Percentiles rank a stretch among this genome's conserved stretches.
Evolutionary conservation across 2,329 filamentous ascomycete genomes (phyloP).

Genomic region (Talaromyces sp.): DNA sequence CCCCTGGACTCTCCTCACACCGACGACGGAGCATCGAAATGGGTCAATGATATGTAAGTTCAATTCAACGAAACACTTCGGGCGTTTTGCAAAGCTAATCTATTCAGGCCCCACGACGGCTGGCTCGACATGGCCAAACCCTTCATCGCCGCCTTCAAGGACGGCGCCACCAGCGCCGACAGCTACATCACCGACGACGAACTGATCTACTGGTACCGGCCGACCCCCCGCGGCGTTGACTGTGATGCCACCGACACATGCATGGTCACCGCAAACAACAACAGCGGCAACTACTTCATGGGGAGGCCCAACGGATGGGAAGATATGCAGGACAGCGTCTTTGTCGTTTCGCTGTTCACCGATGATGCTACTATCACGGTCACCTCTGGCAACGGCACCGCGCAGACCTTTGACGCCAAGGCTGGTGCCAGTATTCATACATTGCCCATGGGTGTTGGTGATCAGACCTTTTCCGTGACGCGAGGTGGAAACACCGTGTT

Average conservation of each 20-base stretch:
- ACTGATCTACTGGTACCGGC: constrained; percentile 53
- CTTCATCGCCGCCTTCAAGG: constrained; percentile 50
- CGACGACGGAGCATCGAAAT: constrained; percentile 41
- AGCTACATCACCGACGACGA: constrained; percentile 43
- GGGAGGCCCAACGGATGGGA: constrained; percentile 48
- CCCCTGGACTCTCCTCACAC: constrained; percentile 39
- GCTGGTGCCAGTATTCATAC: constrained; percentile 42
- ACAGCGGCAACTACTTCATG: constrained; percentile 47
- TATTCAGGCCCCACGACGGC: constrained; percentile 42
- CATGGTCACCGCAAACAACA: constrained; percentile 35
- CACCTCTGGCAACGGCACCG: constrained; percentile 39
- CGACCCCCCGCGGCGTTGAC: constrained; percentile 40
- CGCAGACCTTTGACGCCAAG: constrained; percentile 39
- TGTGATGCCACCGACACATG: constrained; percentile 51
- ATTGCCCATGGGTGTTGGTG: constrained; percentile 44
- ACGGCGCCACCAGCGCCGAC: constrained; percentile 29
- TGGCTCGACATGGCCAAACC: constrained; percentile 51
- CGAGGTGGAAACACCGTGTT: constrained; percentile 39
- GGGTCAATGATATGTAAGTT: constrained; percentile 44
- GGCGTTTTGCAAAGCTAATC: neutral
- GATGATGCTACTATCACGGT: constrained; percentile 40
- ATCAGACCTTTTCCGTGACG: constrained; percentile 43
- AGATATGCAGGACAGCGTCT: constrained; percentile 45
- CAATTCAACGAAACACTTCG: neutral
- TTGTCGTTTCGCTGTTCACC: constrained; percentile 48